Evolutionary conservation across 1,284 basidiomycete genomes (phyloP).

Genomic region (Sutorius eximius): DNA sequence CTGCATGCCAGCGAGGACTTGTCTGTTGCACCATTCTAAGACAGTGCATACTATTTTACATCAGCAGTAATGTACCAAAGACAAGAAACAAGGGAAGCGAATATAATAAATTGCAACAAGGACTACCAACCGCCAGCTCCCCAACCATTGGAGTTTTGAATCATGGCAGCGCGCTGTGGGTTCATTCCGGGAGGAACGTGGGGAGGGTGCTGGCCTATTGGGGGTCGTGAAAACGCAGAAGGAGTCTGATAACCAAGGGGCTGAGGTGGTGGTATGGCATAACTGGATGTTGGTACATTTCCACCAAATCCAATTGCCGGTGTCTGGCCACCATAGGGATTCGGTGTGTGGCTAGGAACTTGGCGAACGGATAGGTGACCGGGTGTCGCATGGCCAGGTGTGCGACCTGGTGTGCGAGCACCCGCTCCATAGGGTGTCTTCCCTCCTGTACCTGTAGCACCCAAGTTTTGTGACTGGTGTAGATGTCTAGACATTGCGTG

Average conservation of each 20-base stretch:
- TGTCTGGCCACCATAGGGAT: slow-evolving; percentile 62
- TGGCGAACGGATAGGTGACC: slow-evolving; percentile 74
- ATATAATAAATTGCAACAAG: slow-evolving; percentile 16
- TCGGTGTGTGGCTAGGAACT: slow-evolving; percentile 62
- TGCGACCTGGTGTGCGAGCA: slow-evolving; percentile 72
- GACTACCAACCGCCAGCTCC: slow-evolving; percentile 36
- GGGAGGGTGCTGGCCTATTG: slow-evolving; percentile 44
- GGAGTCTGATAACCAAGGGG: slow-evolving; percentile 67
- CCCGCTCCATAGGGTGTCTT: slow-evolving; percentile 80
- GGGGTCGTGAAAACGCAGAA: slow-evolving; percentile 41
- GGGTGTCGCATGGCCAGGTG: slow-evolving; percentile 71
- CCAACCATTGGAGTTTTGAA: slow-evolving; percentile 47
- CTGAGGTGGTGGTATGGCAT: slow-evolving; percentile 39
- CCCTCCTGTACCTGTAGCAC: slow-evolving; percentile 55
- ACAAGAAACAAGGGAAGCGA: slow-evolving; percentile 12
- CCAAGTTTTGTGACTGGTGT: slow-evolving; percentile 76
- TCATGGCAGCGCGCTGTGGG: slow-evolving; percentile 60
- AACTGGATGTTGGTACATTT: slow-evolving; percentile 28
- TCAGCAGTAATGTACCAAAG: slow-evolving; percentile 23
- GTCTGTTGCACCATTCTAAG: slow-evolving; percentile 21
- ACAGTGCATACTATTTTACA: slow-evolving; percentile 31
- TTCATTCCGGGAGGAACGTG: slow-evolving; percentile 57
- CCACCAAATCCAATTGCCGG: slow-evolving; percentile 41
- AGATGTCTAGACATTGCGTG: slow-evolving; percentile 53
- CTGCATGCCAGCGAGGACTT: neutral